These are phyloP conservation scores for Tetradesmus obliquus DNA, from an alignment of 139 green algal species.

Conservation along the genomic window DNA sequence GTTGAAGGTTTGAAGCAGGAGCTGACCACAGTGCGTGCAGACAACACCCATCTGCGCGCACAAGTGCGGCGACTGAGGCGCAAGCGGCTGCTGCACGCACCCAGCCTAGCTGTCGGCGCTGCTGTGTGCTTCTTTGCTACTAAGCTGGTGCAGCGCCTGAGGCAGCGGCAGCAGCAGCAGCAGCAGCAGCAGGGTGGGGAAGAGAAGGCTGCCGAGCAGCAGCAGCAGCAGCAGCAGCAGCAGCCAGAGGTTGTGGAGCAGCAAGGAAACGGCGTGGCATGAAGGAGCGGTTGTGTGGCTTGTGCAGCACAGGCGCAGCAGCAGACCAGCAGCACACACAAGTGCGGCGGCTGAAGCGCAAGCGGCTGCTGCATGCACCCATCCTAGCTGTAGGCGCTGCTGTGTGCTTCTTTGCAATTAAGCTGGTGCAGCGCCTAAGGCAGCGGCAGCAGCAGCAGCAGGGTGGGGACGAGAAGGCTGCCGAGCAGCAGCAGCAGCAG, in stretches of 20 bases:
- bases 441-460: constrained; percentile 21
- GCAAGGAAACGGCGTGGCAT: too few relatives aligned
- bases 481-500: background rate
- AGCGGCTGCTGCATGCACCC: constrained; percentile 41
- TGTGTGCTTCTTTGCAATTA: constrained; percentile 2
- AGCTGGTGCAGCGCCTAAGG: background rate
- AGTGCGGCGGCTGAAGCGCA: constrained; percentile 43
- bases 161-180: constrained; percentile 13
- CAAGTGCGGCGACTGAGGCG: constrained; percentile 48
- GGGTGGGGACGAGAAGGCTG: background rate
- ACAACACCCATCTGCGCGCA: constrained; percentile 44
- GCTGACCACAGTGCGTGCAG: constrained; percentile 43
- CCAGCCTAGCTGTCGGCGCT: constrained; percentile 43
- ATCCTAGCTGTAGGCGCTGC: constrained; percentile 40
- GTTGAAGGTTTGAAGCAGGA: constrained; percentile 63
- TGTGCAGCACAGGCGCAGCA: too few relatives aligned
- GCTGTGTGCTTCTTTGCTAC: constrained; percentile 13
- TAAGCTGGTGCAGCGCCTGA: background rate
- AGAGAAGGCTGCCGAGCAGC: background rate
- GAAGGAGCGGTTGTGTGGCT: too few relatives aligned
- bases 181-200: background rate
- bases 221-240: background rate
- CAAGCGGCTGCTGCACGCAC: constrained; percentile 33
- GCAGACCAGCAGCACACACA: constrained; percentile 31
- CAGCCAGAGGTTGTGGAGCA: background rate